phyloP scores from a whole-genome alignment of 345 rosid genomes.

The Ailanthus altissimus region DNA sequence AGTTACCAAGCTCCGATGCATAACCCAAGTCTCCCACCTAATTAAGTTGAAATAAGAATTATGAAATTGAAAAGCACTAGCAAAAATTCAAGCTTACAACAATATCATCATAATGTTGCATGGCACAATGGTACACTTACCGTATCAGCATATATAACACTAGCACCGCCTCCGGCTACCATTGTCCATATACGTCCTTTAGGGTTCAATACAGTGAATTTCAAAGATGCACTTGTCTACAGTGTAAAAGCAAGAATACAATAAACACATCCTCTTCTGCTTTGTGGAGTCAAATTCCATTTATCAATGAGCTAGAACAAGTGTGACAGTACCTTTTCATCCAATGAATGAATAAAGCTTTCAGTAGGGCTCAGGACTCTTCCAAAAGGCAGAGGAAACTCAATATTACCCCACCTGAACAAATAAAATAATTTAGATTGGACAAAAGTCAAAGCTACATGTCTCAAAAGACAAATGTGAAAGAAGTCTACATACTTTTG shows the following conservation, averaged over 20 bases:
- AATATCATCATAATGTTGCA: too few relatives aligned
- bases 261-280: not conserved
- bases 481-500: constrained; percentile 51
- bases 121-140: constrained; percentile 38
- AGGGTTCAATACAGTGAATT: constrained; percentile 90
- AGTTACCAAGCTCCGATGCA: constrained; percentile 95
- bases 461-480: not conserved
- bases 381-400: constrained; percentile 95
- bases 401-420: constrained; percentile 84
- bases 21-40: constrained; percentile 99
- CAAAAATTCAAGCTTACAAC: not conserved
- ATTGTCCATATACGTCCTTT: constrained; percentile 98
- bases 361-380: constrained; percentile 84
- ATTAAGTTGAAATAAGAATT: constrained; percentile 11
- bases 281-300: not conserved
- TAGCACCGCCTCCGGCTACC: constrained; percentile 99
- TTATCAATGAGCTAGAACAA: not conserved
- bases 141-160: constrained; percentile 96
- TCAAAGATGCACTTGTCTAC: constrained; percentile 97
- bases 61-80: constrained; percentile 2
- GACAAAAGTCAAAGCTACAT: not conserved
- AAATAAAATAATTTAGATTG: constrained; percentile 10
- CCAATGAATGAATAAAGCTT: constrained; percentile 76
- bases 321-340: constrained; percentile 72
- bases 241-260: constrained; percentile 16